These are phyloP conservation scores for Penicillium fimorum DNA, from an alignment of 495 filamentous ascomycete genomes.

Conservation along the genomic window DNA sequence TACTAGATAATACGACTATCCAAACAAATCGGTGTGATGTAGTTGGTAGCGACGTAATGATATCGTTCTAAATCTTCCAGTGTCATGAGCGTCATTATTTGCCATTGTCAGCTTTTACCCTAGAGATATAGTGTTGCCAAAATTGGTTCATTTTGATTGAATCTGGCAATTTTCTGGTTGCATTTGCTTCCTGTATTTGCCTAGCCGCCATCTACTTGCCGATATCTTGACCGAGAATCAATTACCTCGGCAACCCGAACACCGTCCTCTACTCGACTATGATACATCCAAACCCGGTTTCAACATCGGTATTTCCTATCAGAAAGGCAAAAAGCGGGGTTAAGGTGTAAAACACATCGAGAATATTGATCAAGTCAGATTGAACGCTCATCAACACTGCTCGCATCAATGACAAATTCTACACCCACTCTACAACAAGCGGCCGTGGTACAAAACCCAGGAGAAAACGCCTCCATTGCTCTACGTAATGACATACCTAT, in stretches of 20 bases:
- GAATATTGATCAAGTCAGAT: not conserved
- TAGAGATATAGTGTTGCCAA: too few species aligned
- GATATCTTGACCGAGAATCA: not conserved
- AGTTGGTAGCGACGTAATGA: too few species aligned
- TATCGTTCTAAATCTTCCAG: too few species aligned
- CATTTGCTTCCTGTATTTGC: too few species aligned
- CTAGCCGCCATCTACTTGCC: constrained; percentile 2
- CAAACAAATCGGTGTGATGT: too few species aligned
- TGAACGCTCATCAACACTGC: not conserved
- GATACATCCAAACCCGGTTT: not conserved
- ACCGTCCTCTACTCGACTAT: not conserved
- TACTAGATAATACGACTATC: too few species aligned
- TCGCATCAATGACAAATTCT: constrained; percentile 1
- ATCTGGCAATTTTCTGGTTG: too few species aligned
- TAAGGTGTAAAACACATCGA: not conserved
- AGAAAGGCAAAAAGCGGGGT: not conserved
- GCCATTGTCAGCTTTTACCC: too few species aligned
- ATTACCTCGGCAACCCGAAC: constrained; percentile 11
- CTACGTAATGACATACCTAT: constrained; percentile 16
- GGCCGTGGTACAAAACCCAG: constrained; percentile 22
- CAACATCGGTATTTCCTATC: not conserved
- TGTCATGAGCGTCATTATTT: too few species aligned
- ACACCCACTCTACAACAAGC: constrained; percentile 20
- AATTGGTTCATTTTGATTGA: too few species aligned
- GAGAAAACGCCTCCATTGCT: constrained; percentile 13